These are phyloP conservation scores for Suhomyces terraborum DNA, from an alignment of 1,139 yeast species.

Conservation along the genomic window DNA sequence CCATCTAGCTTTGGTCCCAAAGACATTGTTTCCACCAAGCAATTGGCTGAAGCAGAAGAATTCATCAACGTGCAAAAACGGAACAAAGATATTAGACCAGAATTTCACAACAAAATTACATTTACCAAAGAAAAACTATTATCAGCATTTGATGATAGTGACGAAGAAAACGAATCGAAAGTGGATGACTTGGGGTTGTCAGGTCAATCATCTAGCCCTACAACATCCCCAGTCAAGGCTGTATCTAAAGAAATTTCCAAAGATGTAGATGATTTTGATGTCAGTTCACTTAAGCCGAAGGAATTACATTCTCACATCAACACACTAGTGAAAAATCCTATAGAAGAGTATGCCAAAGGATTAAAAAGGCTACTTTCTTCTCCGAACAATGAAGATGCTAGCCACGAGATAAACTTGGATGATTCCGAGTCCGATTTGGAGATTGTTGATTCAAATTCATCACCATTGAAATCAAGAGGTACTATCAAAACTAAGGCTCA, in stretches of 20 bases:
- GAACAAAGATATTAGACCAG: conserved; percentile 35
- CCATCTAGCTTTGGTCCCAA: conserved; percentile 20
- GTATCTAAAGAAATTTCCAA: background rate
- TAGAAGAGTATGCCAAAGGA: conserved; percentile 39
- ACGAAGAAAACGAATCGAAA: conserved; percentile 22
- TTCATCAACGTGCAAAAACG: conserved; percentile 42
- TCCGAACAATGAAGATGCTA: conserved; percentile 20
- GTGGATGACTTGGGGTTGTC: conserved; percentile 14
- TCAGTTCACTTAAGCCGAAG: conserved; percentile 19
- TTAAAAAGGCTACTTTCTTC: conserved; percentile 31
- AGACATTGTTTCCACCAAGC: conserved; percentile 26
- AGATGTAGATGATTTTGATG: conserved; percentile 22
- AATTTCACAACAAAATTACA: conserved; percentile 29
- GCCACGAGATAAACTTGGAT: conserved; percentile 27
- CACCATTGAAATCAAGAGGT: conserved; percentile 12
- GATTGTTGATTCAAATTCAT: conserved; percentile 12
- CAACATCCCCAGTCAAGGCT: conserved; percentile 38
- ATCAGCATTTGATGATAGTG: conserved; percentile 37
- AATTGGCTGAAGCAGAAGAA: conserved; percentile 37
- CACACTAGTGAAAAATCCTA: conserved; percentile 28
- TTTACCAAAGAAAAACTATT: conserved; percentile 39
- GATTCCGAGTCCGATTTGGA: conserved; percentile 25
- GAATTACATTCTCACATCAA: background rate
- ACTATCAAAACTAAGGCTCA: conserved; percentile 25
- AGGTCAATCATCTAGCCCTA: conserved; percentile 29